These are phyloP conservation scores for Parathielavia appendiculata DNA, from an alignment of 495 filamentous ascomycete species.

Conservation along the genomic window DNA sequence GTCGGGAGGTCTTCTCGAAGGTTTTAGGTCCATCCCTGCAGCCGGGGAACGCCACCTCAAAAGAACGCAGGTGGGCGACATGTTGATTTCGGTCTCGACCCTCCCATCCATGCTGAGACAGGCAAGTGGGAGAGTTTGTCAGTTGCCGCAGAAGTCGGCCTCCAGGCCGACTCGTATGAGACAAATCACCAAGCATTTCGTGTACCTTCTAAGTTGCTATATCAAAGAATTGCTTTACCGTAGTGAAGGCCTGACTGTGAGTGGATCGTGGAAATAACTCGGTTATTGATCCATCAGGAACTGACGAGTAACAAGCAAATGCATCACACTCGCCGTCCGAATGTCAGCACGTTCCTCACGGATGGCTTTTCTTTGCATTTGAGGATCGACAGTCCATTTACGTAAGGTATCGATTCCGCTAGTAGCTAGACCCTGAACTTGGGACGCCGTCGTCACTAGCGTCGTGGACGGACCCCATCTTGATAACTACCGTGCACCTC, in stretches of 20 bases:
- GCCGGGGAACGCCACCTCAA: slow-evolving; percentile 16
- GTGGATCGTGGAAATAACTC: no score
- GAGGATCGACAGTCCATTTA: slow-evolving; percentile 11
- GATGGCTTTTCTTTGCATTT: neutral
- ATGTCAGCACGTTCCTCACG: neutral
- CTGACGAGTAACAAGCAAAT: neutral
- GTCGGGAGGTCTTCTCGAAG: slow-evolving; percentile 29
- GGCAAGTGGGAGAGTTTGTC: neutral
- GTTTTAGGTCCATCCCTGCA: slow-evolving; percentile 20
- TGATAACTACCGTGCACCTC: neutral
- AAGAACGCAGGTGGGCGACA: neutral
- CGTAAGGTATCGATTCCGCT: slow-evolving; percentile 16
- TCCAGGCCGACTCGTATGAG: neutral
- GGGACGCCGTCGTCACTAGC: slow-evolving; percentile 12
- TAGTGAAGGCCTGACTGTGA: no score
- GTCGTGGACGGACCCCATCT: neutral
- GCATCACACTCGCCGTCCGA: neutral
- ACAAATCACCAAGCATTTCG: neutral
- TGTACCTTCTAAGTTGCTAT: neutral
- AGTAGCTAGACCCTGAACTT: neutral
- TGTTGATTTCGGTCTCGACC: slow-evolving; percentile 9
- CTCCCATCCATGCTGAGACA: neutral
- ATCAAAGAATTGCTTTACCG: neutral
- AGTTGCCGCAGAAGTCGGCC: neutral
- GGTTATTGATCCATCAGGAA: no score